Conservation (phyloP, 371 early-diverging fungal genomes). For the Coemansia sp. region DNA sequence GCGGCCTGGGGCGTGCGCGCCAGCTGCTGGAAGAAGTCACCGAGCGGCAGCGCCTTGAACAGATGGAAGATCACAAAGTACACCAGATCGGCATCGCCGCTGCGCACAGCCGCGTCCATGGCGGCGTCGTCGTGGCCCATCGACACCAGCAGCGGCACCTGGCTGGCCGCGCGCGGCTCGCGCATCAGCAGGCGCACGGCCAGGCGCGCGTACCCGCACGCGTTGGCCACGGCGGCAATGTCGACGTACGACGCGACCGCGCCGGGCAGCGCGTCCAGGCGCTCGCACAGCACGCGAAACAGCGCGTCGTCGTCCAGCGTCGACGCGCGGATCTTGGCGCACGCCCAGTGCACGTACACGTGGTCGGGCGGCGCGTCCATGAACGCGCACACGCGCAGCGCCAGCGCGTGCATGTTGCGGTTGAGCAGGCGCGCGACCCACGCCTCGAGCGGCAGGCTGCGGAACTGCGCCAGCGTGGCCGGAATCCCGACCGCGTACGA, state of each 20-base stretch:
- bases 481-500: constrained; percentile 86
- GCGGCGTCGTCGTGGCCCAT: constrained; percentile 91
- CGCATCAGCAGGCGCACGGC: constrained; percentile 79
- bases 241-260: constrained; percentile 78
- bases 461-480: constrained; percentile 82
- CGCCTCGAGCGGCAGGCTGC: constrained; percentile 71
- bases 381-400: constrained; percentile 81
- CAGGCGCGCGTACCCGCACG: constrained; percentile 80
- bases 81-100: constrained; percentile 93
- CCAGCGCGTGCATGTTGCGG: constrained; percentile 83
- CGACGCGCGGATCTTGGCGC: constrained; percentile 85
- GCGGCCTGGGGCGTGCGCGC: constrained; percentile 80
- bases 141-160: constrained; percentile 89
- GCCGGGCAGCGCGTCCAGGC: constrained; percentile 51
- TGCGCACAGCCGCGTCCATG: constrained; percentile 85
- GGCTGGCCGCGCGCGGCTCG: constrained; percentile 91
- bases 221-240: constrained; percentile 90
- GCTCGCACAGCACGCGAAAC: constrained; percentile 74
- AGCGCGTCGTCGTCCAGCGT: constrained; percentile 85
- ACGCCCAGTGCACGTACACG: constrained; percentile 94
- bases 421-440: constrained; percentile 79
- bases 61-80: constrained; percentile 87
- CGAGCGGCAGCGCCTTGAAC: constrained; percentile 76
- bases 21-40: constrained; percentile 88
- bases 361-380: constrained; percentile 75